phyloP scores from a whole-genome alignment of 2,329 filamentous ascomycete species.

The Exophiala calicioides region DNA sequence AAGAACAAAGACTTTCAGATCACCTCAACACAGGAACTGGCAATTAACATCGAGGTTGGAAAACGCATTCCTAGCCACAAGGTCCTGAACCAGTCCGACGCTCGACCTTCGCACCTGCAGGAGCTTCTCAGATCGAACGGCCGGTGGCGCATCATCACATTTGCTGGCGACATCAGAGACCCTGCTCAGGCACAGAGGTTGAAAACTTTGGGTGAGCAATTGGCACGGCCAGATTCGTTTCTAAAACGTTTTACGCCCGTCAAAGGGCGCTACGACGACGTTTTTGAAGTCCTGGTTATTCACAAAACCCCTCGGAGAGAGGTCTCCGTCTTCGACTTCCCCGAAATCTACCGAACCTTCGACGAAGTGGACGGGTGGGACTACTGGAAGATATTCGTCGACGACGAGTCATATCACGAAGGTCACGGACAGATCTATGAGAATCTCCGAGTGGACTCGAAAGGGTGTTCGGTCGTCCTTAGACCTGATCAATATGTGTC shows the following conservation, averaged over 20 bases:
- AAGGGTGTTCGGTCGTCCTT: slow-evolving; percentile 60
- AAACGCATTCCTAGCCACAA: slow-evolving; percentile 56
- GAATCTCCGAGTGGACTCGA: slow-evolving; percentile 59
- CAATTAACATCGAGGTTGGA: slow-evolving; percentile 42
- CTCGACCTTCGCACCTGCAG: slow-evolving; percentile 54
- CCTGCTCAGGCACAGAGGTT: slow-evolving; percentile 47
- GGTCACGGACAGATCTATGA: slow-evolving; percentile 51
- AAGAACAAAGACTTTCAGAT: not conserved
- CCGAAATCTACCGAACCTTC: slow-evolving; percentile 52
- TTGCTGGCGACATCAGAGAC: slow-evolving; percentile 47
- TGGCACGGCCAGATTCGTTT: slow-evolving; percentile 40
- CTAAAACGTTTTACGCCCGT: slow-evolving; percentile 48
- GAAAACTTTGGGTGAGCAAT: slow-evolving; percentile 51
- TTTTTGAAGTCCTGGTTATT: slow-evolving; percentile 63
- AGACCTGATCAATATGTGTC: slow-evolving; percentile 68
- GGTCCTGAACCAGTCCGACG: slow-evolving; percentile 61
- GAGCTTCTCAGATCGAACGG: slow-evolving; percentile 54
- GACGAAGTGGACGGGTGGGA: slow-evolving; percentile 54
- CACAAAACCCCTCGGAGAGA: slow-evolving; percentile 56
- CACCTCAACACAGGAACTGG: slow-evolving; percentile 27
- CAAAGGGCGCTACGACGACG: slow-evolving; percentile 43
- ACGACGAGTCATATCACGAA: slow-evolving; percentile 57
- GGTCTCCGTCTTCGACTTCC: slow-evolving; percentile 55
- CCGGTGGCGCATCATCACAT: slow-evolving; percentile 52
- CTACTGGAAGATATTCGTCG: slow-evolving; percentile 60